Evolutionary conservation across 495 filamentous ascomycete genomes (phyloP), one percentile per base, ranked within the genome.

Genomic region (Aspergillus cristatus): DNA sequence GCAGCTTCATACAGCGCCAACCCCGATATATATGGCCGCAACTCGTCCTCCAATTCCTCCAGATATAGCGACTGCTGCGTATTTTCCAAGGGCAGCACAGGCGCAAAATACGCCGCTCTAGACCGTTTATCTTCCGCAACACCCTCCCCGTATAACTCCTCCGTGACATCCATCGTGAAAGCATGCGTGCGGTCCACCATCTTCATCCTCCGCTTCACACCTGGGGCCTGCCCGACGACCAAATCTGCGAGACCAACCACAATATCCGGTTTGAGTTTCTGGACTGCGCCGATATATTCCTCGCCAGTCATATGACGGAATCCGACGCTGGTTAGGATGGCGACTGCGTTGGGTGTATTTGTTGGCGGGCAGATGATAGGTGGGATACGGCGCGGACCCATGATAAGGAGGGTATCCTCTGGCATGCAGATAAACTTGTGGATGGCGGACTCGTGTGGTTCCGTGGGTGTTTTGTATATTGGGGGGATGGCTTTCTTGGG

Each of bases 161-260:
- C 56, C 17, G 63, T 55, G 6, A 60, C 62, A 43, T 70, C 60
- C 3, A 49, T 68, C 14, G 86, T 68, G 76, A 79, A 94, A 8
- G 67, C 64, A 47, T 84, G 79, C 0, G 86, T 93, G 34, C 91
- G 66, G 46, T 93, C 86, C 3, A 76, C 80, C 83, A 96, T 96
- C 55, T 84, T 88, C 7, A 74, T 72, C 14, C 75, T 71, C 24
- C 88, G 66, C 46, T 87, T 91, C 17, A 67, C 59, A 8, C 81
- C 80, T 0, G 85, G 76, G 1, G 47, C 38, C 16, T 67, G 54
- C 0, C 74, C 67, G 35, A 76, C 65, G 1, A 81, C 73, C 17
- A 95, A 61, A 58, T 98, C 91, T 12, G 79, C 79, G 35, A 94
- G 60, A 1, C 77, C 79, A 16, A 98, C 70, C 25, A 78, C 75